phyloP scores from a whole-genome alignment of 2,329 filamentous ascomycete genomes.

The Penicillium nordicum region DNA sequence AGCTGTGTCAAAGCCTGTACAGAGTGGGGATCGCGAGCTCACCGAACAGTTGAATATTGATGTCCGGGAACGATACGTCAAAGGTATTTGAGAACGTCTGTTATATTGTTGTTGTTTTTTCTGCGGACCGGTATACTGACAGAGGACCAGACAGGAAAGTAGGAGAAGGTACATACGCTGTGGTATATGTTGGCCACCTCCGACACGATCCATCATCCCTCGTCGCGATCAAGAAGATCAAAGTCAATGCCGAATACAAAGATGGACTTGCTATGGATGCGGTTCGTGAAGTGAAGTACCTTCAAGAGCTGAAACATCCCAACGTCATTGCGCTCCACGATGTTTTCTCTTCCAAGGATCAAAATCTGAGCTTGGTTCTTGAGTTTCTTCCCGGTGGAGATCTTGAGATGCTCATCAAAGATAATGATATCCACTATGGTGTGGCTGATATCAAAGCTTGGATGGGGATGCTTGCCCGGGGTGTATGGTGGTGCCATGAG shows the following conservation, averaged over 20 bases:
- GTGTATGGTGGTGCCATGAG: slow-evolving; percentile 94
- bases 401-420: slow-evolving; percentile 89
- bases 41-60: slow-evolving; percentile 79
- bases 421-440: slow-evolving; percentile 77
- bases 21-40: slow-evolving; percentile 39
- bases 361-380: slow-evolving; percentile 93
- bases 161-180: slow-evolving; percentile 94
- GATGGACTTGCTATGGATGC: slow-evolving; percentile 94
- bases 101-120: not conserved
- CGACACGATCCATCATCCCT: slow-evolving; percentile 66
- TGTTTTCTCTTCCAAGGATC: slow-evolving; percentile 93
- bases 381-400: slow-evolving; percentile 93
- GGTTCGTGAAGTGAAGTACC: slow-evolving; percentile 90
- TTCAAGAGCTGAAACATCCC: slow-evolving; percentile 89
- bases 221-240: slow-evolving; percentile 66
- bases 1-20: slow-evolving; percentile 10
- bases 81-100: slow-evolving; percentile 53
- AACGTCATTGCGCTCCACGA: slow-evolving; percentile 92
- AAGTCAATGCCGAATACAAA: slow-evolving; percentile 60
- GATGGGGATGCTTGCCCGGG: slow-evolving; percentile 95
- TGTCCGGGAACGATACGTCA: slow-evolving; percentile 84
- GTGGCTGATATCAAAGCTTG: slow-evolving; percentile 92
- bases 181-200: slow-evolving; percentile 86
- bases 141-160: slow-evolving; percentile 69
- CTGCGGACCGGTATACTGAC: not conserved